A percentile compares a stretch with the other conserved stretches of the same genome.
These are phyloP conservation scores for Entomortierella beljakovae DNA, from an alignment of 192 early-diverging fungal genomes.

Conservation along the genomic window DNA sequence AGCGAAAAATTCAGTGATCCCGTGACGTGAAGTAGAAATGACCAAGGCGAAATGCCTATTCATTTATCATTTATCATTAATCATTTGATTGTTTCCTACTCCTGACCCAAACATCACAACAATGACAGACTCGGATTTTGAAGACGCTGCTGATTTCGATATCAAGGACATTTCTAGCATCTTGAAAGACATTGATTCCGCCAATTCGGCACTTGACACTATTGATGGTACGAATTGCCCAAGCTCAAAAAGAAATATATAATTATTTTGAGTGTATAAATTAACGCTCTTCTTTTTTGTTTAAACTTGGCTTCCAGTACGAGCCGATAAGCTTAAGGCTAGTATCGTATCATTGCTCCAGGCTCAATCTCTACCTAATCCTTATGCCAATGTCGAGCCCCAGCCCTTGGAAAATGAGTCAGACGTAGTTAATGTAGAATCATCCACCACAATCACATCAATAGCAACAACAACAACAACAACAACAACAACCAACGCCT, in stretches of 20 bases:
- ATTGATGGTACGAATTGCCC: conserved; percentile 21
- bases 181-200: conserved; percentile 42
- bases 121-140: conserved; percentile 52
- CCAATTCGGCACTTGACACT: conserved; percentile 35
- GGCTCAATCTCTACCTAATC: conserved; percentile 45
- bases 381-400: conserved; percentile 22
- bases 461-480: neutral
- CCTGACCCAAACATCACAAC: neutral
- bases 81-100: neutral
- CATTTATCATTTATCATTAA: too few species aligned
- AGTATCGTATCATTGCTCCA: conserved; percentile 31
- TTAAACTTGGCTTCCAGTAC: conserved; percentile 8
- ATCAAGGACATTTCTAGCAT: conserved; percentile 47
- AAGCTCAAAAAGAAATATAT: neutral
- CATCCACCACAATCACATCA: conserved; percentile 5
- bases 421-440: neutral
- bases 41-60: too few species aligned
- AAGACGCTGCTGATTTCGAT: conserved; percentile 32
- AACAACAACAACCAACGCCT: neutral
- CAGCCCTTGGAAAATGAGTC: conserved; percentile 15
- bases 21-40: conserved; percentile 5
- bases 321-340: conserved; percentile 33
- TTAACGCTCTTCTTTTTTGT: neutral
- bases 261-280: too few species aligned
- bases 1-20: conserved; percentile 1